phyloP scores from a whole-genome alignment of 2,329 filamentous ascomycete genomes.

The Penicillium sp. region DNA sequence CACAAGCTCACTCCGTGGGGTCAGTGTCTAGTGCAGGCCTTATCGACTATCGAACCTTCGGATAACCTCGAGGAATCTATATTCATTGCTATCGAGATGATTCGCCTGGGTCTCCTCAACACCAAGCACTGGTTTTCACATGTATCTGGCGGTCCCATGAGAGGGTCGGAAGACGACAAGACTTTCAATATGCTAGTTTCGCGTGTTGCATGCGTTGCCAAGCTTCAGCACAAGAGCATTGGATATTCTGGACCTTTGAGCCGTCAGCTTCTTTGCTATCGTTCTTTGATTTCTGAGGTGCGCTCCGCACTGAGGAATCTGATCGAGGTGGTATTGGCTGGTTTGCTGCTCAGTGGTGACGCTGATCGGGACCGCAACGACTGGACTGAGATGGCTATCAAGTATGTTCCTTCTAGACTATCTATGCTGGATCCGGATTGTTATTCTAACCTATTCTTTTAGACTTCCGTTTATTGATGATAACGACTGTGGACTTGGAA shows the following conservation, averaged over 20 bases:
- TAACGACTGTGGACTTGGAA: conserved; percentile 48
- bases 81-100: conserved; percentile 80
- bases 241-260: conserved; percentile 94
- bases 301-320: conserved; percentile 77
- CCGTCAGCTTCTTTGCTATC: conserved; percentile 82
- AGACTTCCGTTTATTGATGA: conserved; percentile 47
- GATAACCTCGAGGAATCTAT: conserved; percentile 70
- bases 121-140: conserved; percentile 61
- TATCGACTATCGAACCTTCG: conserved; percentile 60
- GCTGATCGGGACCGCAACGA: conserved; percentile 68
- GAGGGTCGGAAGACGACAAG: conserved; percentile 71
- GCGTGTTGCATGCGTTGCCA: conserved; percentile 77
- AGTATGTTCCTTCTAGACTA: conserved; percentile 51
- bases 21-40: conserved; percentile 68
- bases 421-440: background rate
- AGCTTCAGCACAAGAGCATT: conserved; percentile 75
- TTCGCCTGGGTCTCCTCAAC: conserved; percentile 75
- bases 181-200: conserved; percentile 77
- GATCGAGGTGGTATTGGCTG: conserved; percentile 75
- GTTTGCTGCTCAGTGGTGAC: conserved; percentile 78
- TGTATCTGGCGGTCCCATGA: conserved; percentile 58
- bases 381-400: conserved; percentile 66
- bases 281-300: conserved; percentile 76
- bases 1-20: conserved; percentile 86
- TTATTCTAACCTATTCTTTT: conserved; percentile 5